These are phyloP conservation scores for Triticum turgidum DNA, from an alignment of 176 grass and related monocot species.

Conservation along the genomic window DNA sequence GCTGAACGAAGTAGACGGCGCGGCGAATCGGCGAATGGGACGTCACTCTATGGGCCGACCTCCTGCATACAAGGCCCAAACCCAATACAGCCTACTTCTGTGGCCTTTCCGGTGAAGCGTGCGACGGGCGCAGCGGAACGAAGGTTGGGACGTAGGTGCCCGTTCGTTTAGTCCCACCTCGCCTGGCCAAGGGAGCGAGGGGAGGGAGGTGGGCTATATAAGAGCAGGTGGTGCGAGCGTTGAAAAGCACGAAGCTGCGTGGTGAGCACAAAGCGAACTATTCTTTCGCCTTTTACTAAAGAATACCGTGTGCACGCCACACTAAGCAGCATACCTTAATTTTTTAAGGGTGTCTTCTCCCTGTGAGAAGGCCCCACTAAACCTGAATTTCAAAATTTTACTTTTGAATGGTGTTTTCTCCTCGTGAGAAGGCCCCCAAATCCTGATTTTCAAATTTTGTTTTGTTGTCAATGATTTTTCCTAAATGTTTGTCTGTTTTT, in stretches of 20 bases:
- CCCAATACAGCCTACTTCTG: not conserved
- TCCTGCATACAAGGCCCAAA: not conserved
- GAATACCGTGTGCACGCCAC: slow-evolving; percentile 49
- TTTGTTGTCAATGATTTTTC: too few relatives aligned
- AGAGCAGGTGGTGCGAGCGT: fast-evolving
- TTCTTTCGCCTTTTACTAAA: slow-evolving; percentile 86
- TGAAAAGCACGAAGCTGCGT: slow-evolving; percentile 24
- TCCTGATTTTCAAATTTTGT: too few relatives aligned
- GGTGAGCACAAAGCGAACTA: slow-evolving; percentile 58
- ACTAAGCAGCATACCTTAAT: slow-evolving; percentile 30
- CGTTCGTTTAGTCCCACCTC: not conserved
- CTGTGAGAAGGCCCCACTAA: not conserved
- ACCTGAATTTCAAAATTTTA: not conserved
- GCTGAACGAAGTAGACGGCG: too few relatives aligned
- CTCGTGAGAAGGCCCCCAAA: too few relatives aligned
- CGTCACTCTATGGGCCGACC: not conserved
- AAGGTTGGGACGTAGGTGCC: too few relatives aligned
- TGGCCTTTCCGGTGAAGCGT: not conserved
- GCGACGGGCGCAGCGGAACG: not conserved
- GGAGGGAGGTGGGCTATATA: not conserved
- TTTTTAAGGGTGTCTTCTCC: too few relatives aligned
- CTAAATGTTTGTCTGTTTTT: too few relatives aligned
- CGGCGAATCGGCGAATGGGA: too few relatives aligned
- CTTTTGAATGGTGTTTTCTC: too few relatives aligned
- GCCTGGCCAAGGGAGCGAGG: fast-evolving